Evolutionary conservation across 164 flowering plant genomes (phyloP).

Genomic region (Nymphaea thermarum): DNA sequence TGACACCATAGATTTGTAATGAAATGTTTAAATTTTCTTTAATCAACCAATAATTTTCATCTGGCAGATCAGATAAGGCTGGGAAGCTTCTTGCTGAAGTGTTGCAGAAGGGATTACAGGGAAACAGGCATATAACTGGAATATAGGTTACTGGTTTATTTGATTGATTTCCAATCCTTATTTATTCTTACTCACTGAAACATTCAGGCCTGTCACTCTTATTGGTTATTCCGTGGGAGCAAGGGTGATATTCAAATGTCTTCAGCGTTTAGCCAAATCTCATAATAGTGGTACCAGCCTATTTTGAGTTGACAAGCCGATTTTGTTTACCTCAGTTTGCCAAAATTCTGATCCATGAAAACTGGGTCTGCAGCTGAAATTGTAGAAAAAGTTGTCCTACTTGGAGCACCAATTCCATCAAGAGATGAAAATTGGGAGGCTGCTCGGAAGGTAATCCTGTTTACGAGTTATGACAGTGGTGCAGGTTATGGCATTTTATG

Average conservation of each 20-base stretch:
- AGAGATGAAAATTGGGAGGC: conserved; percentile 74
- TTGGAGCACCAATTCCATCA: conserved; percentile 89
- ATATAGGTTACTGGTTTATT: conserved; percentile 1
- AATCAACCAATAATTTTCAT: neutral
- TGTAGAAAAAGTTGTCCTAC: conserved; percentile 91
- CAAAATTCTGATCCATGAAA: neutral
- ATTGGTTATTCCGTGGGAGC: conserved; percentile 96
- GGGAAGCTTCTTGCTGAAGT: conserved; percentile 92
- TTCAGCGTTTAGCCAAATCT: conserved; percentile 60
- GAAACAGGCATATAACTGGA: conserved; percentile 49
- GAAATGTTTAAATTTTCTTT: neutral
- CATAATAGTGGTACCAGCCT: conserved; percentile 29
- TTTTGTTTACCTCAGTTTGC: neutral
- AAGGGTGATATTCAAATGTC: conserved; percentile 85
- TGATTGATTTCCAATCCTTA: neutral
- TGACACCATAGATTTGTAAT: no score
- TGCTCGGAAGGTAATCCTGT: conserved; percentile 53
- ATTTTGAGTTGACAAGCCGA: neutral
- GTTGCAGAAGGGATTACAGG: conserved; percentile 71
- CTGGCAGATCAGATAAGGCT: conserved; percentile 82
- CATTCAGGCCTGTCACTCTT: conserved; percentile 89
- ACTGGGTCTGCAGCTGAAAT: conserved; percentile 39
- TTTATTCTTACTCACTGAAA: conserved; percentile 5
- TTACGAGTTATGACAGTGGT: neutral
- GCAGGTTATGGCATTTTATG: no score